These are phyloP conservation scores for Striga asiatica DNA, from an alignment of 257 asterid genomes.

Conservation along the genomic window DNA sequence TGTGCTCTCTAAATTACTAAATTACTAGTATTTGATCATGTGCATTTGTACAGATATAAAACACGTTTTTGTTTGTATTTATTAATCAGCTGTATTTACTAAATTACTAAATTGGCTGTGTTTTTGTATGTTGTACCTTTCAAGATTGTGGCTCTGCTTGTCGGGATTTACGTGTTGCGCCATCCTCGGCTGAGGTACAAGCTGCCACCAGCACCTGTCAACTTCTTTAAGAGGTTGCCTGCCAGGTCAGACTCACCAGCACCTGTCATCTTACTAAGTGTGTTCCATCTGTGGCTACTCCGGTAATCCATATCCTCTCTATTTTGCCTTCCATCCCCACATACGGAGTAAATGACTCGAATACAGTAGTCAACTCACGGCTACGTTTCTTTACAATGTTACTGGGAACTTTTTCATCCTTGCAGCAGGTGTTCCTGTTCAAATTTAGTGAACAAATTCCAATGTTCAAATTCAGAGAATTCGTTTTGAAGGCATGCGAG, in stretches of 20 bases:
- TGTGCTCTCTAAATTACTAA: too few relatives aligned
- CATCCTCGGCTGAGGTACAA: conserved; percentile 67
- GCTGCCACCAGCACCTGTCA: conserved; percentile 35
- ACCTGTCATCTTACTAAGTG: conserved; percentile 88
- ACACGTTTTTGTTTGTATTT: too few relatives aligned
- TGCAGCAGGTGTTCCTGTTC: conserved; percentile 84
- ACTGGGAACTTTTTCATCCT: conserved; percentile 94
- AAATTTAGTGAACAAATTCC: too few relatives aligned
- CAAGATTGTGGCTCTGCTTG: conserved; percentile 33
- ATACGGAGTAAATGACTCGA: conserved; percentile 82
- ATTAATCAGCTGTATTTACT: too few relatives aligned
- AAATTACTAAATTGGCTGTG: too few relatives aligned
- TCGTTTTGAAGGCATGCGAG: too few relatives aligned
- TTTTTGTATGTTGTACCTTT: conserved; percentile 52
- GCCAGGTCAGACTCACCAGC: conserved; percentile 74
- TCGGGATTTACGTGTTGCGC: conserved; percentile 45
- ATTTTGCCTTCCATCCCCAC: conserved; percentile 71
- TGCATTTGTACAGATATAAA: too few relatives aligned
- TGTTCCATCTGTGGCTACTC: conserved; percentile 73
- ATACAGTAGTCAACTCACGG: conserved; percentile 74
- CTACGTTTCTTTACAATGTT: conserved; percentile 76
- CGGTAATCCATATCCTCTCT: conserved; percentile 89
- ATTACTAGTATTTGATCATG: too few relatives aligned
- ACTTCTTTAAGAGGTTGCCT: conserved; percentile 80
- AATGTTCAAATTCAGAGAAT: too few relatives aligned